Base-by-base conservation (phyloP, 257 asterid genomes). In the Solanum corneliomulleri region DNA sequence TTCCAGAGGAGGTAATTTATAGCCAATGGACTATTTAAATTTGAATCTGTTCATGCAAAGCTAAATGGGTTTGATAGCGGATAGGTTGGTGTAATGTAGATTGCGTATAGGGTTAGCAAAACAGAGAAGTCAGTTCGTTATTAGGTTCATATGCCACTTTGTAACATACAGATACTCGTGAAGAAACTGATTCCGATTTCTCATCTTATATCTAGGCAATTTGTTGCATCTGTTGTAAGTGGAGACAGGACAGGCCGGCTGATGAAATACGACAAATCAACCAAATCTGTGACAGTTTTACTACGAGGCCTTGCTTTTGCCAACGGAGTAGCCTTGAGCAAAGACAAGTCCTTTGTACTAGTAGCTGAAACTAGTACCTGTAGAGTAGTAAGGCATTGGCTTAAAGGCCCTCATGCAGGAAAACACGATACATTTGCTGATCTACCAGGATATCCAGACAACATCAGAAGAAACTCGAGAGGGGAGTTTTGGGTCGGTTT, bases 401-500 rank as follows among this genome's bases (percentile, higher is more conserved):
- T 94, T 86, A 71, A 86, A 68, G 95, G 96, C 74, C 94, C 94
- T 5, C 86, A 91, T 56, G 93, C 94, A 25, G 95, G 96, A 33
- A 90, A 86, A 47, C 88, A 88, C 18, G 93, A 90, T 0, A 77
- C 85, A 6, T 92, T 95, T 72, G 91, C 91, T 16, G 91, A 92
- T 82, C 85, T 95, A 1, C 91, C 94, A 18, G 96, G 98, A 82
- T 93, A 88, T 87, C 95, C 95, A 1, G 97, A 95, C 94, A 94
- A 95, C 89, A 89, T 95, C 14, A 93, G 95, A 87, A 88, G 93
- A 87, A 94, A 93, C 84, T 80, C 91, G 1, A 91, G 89, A 29
- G 96, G 97, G 12, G 94, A 93, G 3, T 95, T 91, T 76, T 94
- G 98, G 98, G 96, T 95, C 1, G 98, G 92, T 20, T 88, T 95